Conservation (phyloP, 1,139 yeast genomes). For the Suhomyces bribrorum region DNA sequence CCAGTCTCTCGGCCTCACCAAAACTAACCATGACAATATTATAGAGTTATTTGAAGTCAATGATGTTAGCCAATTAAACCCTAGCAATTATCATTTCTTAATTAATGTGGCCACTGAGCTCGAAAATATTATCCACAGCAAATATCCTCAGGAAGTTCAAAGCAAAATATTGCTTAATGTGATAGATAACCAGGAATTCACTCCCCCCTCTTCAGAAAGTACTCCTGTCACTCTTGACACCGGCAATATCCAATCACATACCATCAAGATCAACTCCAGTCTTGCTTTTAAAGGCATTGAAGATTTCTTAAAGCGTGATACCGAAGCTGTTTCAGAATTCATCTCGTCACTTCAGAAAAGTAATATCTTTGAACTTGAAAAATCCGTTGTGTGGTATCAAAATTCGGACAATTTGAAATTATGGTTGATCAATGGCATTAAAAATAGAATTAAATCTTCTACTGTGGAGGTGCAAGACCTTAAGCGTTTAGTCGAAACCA, state of each 20-base stretch:
- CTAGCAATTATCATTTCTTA: slow-evolving; percentile 28
- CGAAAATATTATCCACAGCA: slow-evolving; percentile 16
- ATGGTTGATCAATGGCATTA: slow-evolving; percentile 31
- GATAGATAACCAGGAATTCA: slow-evolving; percentile 43
- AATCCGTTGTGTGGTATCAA: slow-evolving; percentile 34
- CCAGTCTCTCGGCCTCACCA: slow-evolving; percentile 1
- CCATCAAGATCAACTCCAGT: slow-evolving; percentile 38
- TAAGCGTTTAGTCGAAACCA: slow-evolving; percentile 14
- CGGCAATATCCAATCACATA: slow-evolving; percentile 21
- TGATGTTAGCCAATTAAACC: slow-evolving; percentile 13
- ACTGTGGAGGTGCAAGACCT: slow-evolving; percentile 4
- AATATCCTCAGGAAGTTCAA: slow-evolving; percentile 20
- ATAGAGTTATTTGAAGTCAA: slow-evolving; percentile 35
- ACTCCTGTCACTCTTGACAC: slow-evolving; percentile 28
- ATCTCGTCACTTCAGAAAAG: slow-evolving; percentile 34
- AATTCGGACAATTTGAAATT: slow-evolving; percentile 22
- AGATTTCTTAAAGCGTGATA: slow-evolving; percentile 33
- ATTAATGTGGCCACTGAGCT: slow-evolving; percentile 34
- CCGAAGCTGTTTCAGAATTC: slow-evolving; percentile 34
- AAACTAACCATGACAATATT: slow-evolving; percentile 19
- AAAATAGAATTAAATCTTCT: slow-evolving; percentile 6
- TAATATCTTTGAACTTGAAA: slow-evolving; percentile 38
- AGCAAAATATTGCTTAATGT: slow-evolving; percentile 34
- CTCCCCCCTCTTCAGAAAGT: slow-evolving; percentile 39
- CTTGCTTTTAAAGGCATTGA: slow-evolving; percentile 33